Evolutionary conservation across 2,329 filamentous ascomycete genomes (phyloP), one percentile per base, ranked within the genome.

Genomic region (Fusarium marasasianum): DNA sequence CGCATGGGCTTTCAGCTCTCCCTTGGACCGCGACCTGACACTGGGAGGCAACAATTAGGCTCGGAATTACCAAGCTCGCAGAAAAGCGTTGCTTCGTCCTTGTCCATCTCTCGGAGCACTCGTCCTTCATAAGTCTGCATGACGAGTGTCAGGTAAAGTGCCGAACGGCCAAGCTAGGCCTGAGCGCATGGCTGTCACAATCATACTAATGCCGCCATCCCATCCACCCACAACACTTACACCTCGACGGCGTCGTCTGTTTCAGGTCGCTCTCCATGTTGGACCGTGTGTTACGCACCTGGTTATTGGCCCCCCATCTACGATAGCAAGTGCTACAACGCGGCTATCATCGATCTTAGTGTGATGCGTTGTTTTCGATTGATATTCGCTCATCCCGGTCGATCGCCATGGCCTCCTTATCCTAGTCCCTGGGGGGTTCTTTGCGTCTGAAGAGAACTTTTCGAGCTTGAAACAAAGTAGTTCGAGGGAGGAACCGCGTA

Each of bases 201-300:
- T 61, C 48, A 71, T 59, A 41, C 56, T 37, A 58, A 57, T 68
- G 45, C 60, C 62, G 61, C 62, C 41, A 55, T 63, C 66, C 50
- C 61, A 74, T 64, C 37, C 62, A 37, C 45, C 37, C 51, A 43
- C 45, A 66, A n/a, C 40, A 50, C 62, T 73, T 66, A 54, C 58
- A 66, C 56, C 44, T 59, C 38, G 66, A 75, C 67, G 59, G 66
- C 66, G 63, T 76, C 66, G 58, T 69, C 61, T 64, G 76, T 77
- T 77, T 77, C 76, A 77, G 76, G 76, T 77, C 60, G 62, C 59
- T 74, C 65, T 77, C 69, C 70, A 58, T 61, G 63, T 75, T 73
- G 69, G 64, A 66, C 66, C 66, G 66, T 77, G 72, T 76, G 73
- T 63, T 65, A 72, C 64, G 53, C 66, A 51, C 47, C 50, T 41